Base-by-base conservation (phyloP, 352 stramenopile species). In the Blastocystis sp. region DNA sequence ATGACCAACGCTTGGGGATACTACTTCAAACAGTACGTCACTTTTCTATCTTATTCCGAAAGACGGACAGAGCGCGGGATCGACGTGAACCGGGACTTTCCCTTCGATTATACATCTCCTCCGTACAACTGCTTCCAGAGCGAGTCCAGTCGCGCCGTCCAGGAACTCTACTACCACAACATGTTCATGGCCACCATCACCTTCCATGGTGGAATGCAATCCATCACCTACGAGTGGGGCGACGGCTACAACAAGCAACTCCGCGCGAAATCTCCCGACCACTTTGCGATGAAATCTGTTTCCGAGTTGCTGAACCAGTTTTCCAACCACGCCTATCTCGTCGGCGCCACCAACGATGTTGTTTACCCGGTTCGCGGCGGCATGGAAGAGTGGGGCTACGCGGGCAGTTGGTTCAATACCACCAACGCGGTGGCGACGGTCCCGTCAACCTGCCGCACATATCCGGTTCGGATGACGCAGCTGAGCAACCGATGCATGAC, bases 301-400 rank as follows among this genome's bases (percentile, higher is more conserved):
- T 48, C 75, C 7, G 36, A 56, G 16, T 21, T 48, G 27, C 71
- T 85, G 75, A 76, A 85, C 36, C 29, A 29, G 24, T 49, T 64
- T 3, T 72, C 75, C 2, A 27, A 46, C 44, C 24, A 38, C 3
- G 51, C 46, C 24, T 85, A 85, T 61, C n/a, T 21, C 21, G 75
- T 85, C 0, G 75, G 75, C 32, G 18, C 75, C 42, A 73, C n/a
- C 40, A 85, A 51, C 40, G 63, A 76, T 29, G 36, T 73, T 4
- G 75, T 85, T 24, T 85, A 85, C 42, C 53, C 75, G 11, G 75
- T 85, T 27, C 51, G 59, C 21, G 75, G 75, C 27, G 75, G 75
- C 27, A 85, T 85, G 75, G 75, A 85, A 53, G 75, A 85, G 27
- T 85, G 69, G 69, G 69, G 69, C 18, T 81, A 81, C 42, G 69